Evolutionary conservation across 768 basidiomycete species (phyloP).

Genomic region (Serendipita vermifera): DNA sequence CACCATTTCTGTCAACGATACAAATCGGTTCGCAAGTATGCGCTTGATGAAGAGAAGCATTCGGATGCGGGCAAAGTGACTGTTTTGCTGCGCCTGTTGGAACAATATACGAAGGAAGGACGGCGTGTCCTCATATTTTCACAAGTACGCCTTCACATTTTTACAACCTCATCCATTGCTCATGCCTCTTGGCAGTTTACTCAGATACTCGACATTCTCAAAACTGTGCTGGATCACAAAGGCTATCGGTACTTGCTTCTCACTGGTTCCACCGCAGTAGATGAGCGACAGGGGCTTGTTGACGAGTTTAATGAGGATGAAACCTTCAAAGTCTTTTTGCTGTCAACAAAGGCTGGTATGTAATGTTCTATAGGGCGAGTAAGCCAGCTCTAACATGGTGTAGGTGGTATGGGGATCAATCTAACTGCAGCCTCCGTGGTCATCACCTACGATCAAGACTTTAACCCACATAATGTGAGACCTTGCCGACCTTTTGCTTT

Average conservation of each 20-base stretch:
- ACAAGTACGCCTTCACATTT: constrained; percentile 45
- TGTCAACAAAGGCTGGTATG: constrained; percentile 27
- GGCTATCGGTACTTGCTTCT: constrained; percentile 30
- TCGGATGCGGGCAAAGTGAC: constrained; percentile 80
- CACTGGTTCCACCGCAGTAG: constrained; percentile 33
- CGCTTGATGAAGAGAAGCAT: constrained; percentile 62
- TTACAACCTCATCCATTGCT: neutral
- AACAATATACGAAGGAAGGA: constrained; percentile 48
- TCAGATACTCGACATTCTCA: constrained; percentile 35
- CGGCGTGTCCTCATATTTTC: constrained; percentile 89
- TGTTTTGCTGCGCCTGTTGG: constrained; percentile 56
- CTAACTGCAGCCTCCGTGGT: constrained; percentile 33
- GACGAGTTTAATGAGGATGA: constrained; percentile 35
- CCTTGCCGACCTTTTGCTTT: constrained; percentile 20
- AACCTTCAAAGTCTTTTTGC: constrained; percentile 34
- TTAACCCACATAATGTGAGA: constrained; percentile 29
- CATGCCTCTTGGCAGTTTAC: constrained; percentile 25
- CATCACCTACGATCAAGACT: constrained; percentile 35
- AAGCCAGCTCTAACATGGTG: neutral
- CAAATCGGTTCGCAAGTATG: constrained; percentile 48
- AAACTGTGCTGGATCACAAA: constrained; percentile 29
- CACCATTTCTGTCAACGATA: constrained; percentile 76
- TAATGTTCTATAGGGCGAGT: neutral
- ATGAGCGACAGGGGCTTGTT: constrained; percentile 34
- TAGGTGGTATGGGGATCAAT: constrained; percentile 29